Evolutionary conservation across 2,329 filamentous ascomycete species (phyloP), one percentile per base, ranked within the genome.

Genomic region (Colletotrichum acutatum): DNA sequence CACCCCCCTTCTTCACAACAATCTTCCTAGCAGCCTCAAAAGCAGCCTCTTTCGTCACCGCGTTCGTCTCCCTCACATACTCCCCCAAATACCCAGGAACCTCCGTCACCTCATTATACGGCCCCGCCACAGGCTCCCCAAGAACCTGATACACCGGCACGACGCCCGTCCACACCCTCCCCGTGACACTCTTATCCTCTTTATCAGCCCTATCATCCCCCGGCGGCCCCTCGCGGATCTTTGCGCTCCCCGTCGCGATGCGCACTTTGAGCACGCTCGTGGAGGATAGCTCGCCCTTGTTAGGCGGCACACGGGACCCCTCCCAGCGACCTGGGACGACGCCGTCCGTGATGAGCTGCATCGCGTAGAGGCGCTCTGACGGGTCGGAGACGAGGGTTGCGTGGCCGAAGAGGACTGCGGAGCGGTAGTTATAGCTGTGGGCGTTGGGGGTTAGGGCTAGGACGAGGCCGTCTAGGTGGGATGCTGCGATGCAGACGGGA

Each of bases 401-500:
- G 79, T 91, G 89, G 1, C 95, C 95, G 78, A 96, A 95, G 14
- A 97, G 86, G 9, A 95, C 85, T 12, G 93, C 93, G 52, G 92
- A 94, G 74, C 94, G 93, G 84, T 97, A 97, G 85, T 97, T 96
- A 86, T 94, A 95, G 84, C 90, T 94, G 85, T 97, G 94, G 72
- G 89, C 90, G 84, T 94, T 93, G 14, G 94, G 93, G 0, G 94
- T 95, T 16, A 97, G 88, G 24, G 93, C 89, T 37, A 97, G 89
- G 9, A 97, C 91, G 65, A 97, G 85, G 52, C 94, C 95, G 83
- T 97, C 94, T 52, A 97, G 83, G 79, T 93, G 91, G 58, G 91
- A 93, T 1, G 93, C 93, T 26, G 92, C 88, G 42, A 97, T 86
- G 78, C 90, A 93, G 54, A 97, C 84, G 1, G 94, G 93, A 24